A percentile compares a stretch with the other conserved stretches of the same genome.
phyloP scores from a whole-genome alignment of 768 basidiomycete genomes.

The Mycena sanguinolenta region DNA sequence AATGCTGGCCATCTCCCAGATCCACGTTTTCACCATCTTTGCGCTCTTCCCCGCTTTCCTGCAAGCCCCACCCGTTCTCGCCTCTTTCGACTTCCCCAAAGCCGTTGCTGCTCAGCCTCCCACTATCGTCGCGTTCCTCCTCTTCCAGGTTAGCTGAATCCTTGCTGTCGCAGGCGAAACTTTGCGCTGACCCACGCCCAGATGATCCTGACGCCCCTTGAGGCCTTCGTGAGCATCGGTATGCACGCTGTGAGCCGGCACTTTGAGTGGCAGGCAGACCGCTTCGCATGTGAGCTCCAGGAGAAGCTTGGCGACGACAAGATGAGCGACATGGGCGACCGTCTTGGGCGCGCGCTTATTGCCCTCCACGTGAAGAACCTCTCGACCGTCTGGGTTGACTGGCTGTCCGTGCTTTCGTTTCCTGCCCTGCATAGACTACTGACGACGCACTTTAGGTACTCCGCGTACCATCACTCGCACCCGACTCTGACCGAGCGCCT shows the following conservation, averaged over 20 bases:
- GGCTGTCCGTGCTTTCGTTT: constrained; percentile 69
- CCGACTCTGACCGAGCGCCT: constrained; percentile 94
- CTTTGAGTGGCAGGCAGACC: constrained; percentile 95
- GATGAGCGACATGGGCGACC: constrained; percentile 89
- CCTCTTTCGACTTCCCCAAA: constrained; percentile 85
- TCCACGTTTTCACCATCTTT: constrained; percentile 90
- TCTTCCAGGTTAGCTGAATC: constrained; percentile 73
- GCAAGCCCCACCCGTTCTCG: constrained; percentile 80
- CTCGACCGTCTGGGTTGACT: constrained; percentile 94
- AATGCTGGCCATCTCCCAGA: constrained; percentile 85
- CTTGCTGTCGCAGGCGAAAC: not conserved
- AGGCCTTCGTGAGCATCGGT: constrained; percentile 76
- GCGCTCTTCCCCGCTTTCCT: constrained; percentile 93
- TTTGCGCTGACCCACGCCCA: constrained; percentile 40
- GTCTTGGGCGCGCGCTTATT: constrained; percentile 86
- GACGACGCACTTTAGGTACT: constrained; percentile 64
- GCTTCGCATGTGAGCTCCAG: constrained; percentile 83
- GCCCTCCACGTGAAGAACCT: constrained; percentile 93
- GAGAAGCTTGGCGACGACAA: constrained; percentile 62
- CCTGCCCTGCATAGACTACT: not conserved
- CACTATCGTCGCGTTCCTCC: constrained; percentile 86
- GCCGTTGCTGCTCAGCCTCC: constrained; percentile 75
- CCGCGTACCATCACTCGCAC: constrained; percentile 96
- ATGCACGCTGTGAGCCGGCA: constrained; percentile 88
- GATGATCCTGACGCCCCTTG: constrained; percentile 87